These are phyloP conservation scores for Pholiota conissans DNA, from an alignment of 768 basidiomycete species.

Conservation along the genomic window DNA sequence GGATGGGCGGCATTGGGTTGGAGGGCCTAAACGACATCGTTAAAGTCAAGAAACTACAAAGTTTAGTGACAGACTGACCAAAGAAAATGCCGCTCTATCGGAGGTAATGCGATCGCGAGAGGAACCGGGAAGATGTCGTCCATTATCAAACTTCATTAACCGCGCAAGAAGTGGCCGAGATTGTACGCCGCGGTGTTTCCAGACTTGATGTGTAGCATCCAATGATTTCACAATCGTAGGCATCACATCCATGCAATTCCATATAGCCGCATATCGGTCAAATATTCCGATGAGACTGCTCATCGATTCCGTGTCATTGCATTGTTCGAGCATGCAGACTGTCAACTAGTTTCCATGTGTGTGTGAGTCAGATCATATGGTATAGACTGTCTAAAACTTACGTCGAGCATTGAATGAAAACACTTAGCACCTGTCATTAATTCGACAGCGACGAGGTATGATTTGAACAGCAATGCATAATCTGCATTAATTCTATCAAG, in stretches of 20 bases:
- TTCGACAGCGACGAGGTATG: constrained; percentile 58
- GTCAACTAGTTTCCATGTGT: constrained; percentile 41
- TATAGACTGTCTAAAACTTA: constrained; percentile 29
- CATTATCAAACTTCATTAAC: constrained; percentile 65
- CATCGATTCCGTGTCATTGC: constrained; percentile 51
- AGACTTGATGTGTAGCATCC: constrained; percentile 58
- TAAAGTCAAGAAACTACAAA: background rate
- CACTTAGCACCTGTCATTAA: constrained; percentile 62
- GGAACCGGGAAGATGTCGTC: constrained; percentile 49
- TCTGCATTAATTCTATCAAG: constrained; percentile 24
- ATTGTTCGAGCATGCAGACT: constrained; percentile 52
- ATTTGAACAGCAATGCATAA: constrained; percentile 42
- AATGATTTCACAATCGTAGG: constrained; percentile 57
- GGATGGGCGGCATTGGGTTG: constrained; percentile 42
- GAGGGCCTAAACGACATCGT: constrained; percentile 37
- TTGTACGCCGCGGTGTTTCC: constrained; percentile 65
- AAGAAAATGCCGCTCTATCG: constrained; percentile 61
- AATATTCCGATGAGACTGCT: constrained; percentile 68
- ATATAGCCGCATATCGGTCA: constrained; percentile 69
- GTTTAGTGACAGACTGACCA: constrained; percentile 39
- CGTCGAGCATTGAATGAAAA: constrained; percentile 71
- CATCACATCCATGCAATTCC: constrained; percentile 74
- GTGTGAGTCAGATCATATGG: constrained; percentile 5
- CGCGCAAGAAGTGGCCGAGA: constrained; percentile 64
- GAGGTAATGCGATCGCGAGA: constrained; percentile 60